Percentiles rank a stretch among this genome's conserved stretches.
Conservation (phyloP, 768 basidiomycete genomes). For the Leccinum pellstonianum region DNA sequence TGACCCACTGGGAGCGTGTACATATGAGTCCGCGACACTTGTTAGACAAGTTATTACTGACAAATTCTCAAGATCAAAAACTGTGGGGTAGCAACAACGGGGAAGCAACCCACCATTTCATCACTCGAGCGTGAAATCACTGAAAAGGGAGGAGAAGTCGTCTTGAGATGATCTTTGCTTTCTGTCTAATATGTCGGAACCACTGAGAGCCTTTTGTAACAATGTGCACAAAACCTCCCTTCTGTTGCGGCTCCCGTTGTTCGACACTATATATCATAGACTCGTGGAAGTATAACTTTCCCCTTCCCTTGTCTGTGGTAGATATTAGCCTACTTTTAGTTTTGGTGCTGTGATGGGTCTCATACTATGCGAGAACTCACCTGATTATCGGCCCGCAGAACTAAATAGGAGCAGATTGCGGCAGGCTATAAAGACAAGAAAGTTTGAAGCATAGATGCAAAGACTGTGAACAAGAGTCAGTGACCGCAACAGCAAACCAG, state of each 20-base stretch:
- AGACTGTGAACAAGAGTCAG: background rate
- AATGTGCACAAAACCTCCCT: background rate
- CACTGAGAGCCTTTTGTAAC: too few species aligned
- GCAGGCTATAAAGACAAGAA: background rate
- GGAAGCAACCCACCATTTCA: background rate
- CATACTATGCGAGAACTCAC: too few species aligned
- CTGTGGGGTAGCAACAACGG: too few species aligned
- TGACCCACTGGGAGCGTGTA: background rate
- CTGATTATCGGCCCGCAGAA: background rate
- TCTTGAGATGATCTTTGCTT: background rate
- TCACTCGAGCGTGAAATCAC: background rate
- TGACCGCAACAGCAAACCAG: background rate
- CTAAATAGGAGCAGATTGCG: background rate
- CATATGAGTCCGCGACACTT: too few species aligned
- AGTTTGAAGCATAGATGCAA: background rate
- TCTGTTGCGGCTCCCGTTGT: background rate
- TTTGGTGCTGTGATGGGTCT: background rate
- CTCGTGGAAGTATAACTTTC: background rate
- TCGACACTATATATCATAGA: background rate
- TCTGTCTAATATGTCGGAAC: too few species aligned
- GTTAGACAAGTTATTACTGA: too few species aligned
- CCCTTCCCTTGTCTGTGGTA: background rate
- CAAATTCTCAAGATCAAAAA: too few species aligned
- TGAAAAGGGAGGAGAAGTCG: background rate
- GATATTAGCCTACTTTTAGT: background rate